phyloP scores from a whole-genome alignment of 495 filamentous ascomycete species.

The Hypoxylon perforatum region DNA sequence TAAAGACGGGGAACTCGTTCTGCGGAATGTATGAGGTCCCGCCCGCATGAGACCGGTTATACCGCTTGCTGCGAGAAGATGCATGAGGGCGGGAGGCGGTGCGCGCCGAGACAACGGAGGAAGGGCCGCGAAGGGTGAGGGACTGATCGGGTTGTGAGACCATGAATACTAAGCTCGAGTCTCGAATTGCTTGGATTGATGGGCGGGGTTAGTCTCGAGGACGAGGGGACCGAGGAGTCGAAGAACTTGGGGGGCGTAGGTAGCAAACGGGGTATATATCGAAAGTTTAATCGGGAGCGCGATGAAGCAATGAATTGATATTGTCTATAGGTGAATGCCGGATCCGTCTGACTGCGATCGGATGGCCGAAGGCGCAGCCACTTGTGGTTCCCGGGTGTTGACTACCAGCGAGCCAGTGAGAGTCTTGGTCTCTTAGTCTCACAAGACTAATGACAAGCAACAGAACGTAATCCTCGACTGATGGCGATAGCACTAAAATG shows the following conservation, averaged over 20 bases:
- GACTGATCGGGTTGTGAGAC: constrained; percentile 77
- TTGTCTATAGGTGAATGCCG: constrained; percentile 24
- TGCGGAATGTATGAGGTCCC: constrained; percentile 75
- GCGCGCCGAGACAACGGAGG: constrained; percentile 65
- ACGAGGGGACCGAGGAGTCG: background rate
- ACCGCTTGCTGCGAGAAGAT: constrained; percentile 69
- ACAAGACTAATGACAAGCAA: no score
- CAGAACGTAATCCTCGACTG: no score
- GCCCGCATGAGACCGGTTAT: constrained; percentile 83
- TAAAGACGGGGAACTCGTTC: constrained; percentile 93
- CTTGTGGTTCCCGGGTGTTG: constrained; percentile 15
- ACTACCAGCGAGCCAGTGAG: no score
- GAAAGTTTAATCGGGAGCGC: background rate
- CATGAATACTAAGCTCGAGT: constrained; percentile 59
- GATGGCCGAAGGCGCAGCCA: constrained; percentile 26
- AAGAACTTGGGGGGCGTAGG: no score
- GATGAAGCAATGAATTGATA: background rate
- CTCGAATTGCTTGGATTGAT: constrained; percentile 22
- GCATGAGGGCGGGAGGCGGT: constrained; percentile 54
- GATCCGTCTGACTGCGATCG: constrained; percentile 18
- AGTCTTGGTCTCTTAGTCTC: no score
- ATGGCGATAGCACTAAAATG: no score
- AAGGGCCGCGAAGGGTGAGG: constrained; percentile 66
- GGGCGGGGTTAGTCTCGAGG: background rate
- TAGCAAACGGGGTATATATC: no score